Percentiles rank a stretch among this genome's conserved stretches.
phyloP scores from a whole-genome alignment of 2,329 filamentous ascomycete species.

The Cladosporium sp. region DNA sequence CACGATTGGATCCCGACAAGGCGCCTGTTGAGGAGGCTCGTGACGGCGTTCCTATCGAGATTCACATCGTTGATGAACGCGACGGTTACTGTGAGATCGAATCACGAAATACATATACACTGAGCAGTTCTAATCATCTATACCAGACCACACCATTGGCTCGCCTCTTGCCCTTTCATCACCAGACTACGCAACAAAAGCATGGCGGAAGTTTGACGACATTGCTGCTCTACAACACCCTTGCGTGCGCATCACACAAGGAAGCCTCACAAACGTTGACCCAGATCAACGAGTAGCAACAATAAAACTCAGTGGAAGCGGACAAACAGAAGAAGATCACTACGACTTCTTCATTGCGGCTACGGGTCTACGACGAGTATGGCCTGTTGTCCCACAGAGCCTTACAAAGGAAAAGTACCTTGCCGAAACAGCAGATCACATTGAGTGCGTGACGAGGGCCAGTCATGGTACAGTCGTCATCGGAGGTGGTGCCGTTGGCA shows the following conservation, averaged over 20 bases:
- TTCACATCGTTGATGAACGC: slow-evolving; percentile 76
- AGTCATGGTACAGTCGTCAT: slow-evolving; percentile 67
- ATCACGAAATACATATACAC: no score
- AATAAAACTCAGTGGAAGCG: slow-evolving; percentile 45
- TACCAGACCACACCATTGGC: slow-evolving; percentile 72
- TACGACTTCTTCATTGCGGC: slow-evolving; percentile 79
- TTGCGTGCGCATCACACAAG: slow-evolving; percentile 66
- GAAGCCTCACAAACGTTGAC: slow-evolving; percentile 64
- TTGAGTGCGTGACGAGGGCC: slow-evolving; percentile 54
- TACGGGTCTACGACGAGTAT: slow-evolving; percentile 69
- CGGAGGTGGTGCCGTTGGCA: slow-evolving; percentile 76
- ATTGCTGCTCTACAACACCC: slow-evolving; percentile 66
- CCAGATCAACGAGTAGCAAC: slow-evolving; percentile 61
- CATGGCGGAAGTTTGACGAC: slow-evolving; percentile 70
- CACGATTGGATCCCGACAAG: slow-evolving; percentile 45
- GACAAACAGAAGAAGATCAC: slow-evolving; percentile 32
- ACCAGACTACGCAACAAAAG: slow-evolving; percentile 63
- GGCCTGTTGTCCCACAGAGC: slow-evolving; percentile 72
- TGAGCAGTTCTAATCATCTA: slow-evolving; percentile 28
- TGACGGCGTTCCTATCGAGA: slow-evolving; percentile 54
- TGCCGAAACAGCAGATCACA: slow-evolving; percentile 62
- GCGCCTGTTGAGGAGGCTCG: slow-evolving; percentile 34
- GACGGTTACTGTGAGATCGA: slow-evolving; percentile 71
- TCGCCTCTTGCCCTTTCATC: slow-evolving; percentile 71
- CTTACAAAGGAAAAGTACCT: slow-evolving; percentile 64